Base-by-base conservation (phyloP, 2,329 filamentous ascomycete genomes). In the Phialocephala subalpina region DNA sequence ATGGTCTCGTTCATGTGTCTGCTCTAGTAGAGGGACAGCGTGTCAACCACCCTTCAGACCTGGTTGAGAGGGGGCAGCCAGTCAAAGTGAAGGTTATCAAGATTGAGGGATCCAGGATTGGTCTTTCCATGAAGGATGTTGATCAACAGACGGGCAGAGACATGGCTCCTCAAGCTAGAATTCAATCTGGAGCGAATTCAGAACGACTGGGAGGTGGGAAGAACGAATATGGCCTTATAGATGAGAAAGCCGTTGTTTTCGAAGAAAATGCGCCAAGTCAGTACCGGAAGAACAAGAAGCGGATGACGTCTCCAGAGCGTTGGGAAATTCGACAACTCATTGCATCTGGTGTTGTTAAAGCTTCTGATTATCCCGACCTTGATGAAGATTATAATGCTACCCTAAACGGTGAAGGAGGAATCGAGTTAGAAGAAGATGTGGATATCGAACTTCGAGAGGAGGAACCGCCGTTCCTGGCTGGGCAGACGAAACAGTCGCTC, bases 291-390 rank as follows among this genome's bases (percentile, higher is more conserved):
- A 90, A 90, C 63, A 93, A 92, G 77, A 99, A 99, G 82, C 87
- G 96, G 60, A 90, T 98, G 90, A 98, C 95, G 0, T 97, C 95
- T 16, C 96, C 96, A 0, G 96, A 99, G 77, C 84, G 96, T 75
- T 99, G 96, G 95, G 96, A 99, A 78, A 97, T 99, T 69, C 89
- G 95, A 68, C 96, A 99, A 76, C 84, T 99, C 60, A 98, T 99
- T 75, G 94, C 95, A 3, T 97, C 96, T 4, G 96, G 97, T 55
- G 95, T 97, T 9, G 91, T 93, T 20, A 97, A 96, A 73, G 94
- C 93, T 0, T 92, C 92, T 0, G 95, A 98, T 73, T 97, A 97
- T 76, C 96, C 96, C 0, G 95, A 97, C 69, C 86, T 98, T 33
- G 93, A 98, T 72, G 93, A 97, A 72, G 94, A 98, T 64, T 97